phyloP scores from a whole-genome alignment of 2,329 filamentous ascomycete genomes.

The Xylariomycetidae sp. region DNA sequence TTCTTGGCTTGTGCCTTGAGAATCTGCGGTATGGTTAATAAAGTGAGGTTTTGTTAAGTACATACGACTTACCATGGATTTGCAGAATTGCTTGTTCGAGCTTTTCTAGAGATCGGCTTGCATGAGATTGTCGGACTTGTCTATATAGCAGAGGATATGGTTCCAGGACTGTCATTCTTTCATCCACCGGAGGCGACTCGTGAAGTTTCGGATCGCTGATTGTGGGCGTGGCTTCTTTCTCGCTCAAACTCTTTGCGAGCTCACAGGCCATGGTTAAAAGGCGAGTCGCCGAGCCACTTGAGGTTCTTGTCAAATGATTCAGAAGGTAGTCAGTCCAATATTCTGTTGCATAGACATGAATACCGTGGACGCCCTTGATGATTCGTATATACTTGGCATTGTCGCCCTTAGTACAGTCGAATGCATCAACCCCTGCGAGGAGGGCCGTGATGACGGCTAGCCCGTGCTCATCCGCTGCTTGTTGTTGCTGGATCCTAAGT shows the following conservation, averaged over 20 bases:
- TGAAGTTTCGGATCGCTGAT: background rate
- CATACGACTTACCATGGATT: background rate
- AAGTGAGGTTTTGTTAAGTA: background rate
- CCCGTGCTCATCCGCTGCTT: constrained; percentile 14
- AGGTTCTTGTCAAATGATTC: background rate
- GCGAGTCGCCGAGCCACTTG: background rate
- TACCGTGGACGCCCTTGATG: constrained; percentile 23
- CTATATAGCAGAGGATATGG: constrained; percentile 1
- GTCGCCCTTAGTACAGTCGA: too few relatives aligned
- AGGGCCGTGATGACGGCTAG: constrained; percentile 19
- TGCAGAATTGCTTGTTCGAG: constrained; percentile 1
- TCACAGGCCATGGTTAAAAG: too few relatives aligned
- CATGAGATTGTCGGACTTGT: constrained; percentile 1
- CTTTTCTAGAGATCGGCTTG: background rate
- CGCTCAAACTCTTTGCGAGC: background rate
- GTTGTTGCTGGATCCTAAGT: constrained; percentile 6
- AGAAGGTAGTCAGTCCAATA: constrained; percentile 27
- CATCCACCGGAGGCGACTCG: background rate
- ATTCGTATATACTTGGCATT: constrained; percentile 13
- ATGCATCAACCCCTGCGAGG: constrained; percentile 15
- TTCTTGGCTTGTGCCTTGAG: background rate
- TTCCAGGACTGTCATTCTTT: background rate
- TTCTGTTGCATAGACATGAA: constrained; percentile 26
- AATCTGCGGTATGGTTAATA: too few relatives aligned
- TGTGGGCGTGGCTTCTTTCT: background rate